These are phyloP conservation scores for Sclerotinia minor DNA, from an alignment of 2,329 filamentous ascomycete species.

Conservation along the genomic window DNA sequence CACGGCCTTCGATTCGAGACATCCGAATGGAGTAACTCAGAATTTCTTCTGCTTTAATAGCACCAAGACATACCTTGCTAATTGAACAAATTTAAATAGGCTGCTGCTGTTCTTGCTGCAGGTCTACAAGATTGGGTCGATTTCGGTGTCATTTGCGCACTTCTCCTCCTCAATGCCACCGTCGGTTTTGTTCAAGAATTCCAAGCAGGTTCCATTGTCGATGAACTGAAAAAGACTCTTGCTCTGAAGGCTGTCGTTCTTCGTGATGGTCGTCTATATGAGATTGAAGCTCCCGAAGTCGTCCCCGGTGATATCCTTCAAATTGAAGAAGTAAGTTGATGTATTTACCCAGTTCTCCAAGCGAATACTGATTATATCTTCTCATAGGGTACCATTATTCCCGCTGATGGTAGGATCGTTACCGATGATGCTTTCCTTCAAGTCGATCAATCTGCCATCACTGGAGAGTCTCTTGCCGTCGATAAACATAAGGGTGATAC, in stretches of 20 bases:
- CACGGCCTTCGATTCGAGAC: conserved; percentile 9
- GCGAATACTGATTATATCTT: conserved; percentile 27
- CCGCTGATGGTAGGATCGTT: conserved; percentile 83
- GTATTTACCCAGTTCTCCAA: background rate
- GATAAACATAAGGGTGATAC: conserved; percentile 82
- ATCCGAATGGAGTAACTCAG: background rate
- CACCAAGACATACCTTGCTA: conserved; percentile 5
- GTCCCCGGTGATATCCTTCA: conserved; percentile 89
- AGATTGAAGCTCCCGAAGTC: conserved; percentile 79
- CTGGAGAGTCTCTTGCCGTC: conserved; percentile 86
- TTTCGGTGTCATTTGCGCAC: conserved; percentile 85
- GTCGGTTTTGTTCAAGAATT: conserved; percentile 90
- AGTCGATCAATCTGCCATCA: conserved; percentile 89
- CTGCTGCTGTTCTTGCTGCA: conserved; percentile 75
- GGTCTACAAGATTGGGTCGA: conserved; percentile 89
- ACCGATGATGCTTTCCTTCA: conserved; percentile 83
- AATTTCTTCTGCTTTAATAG: background rate
- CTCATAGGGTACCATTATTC: conserved; percentile 75
- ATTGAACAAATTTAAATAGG: conserved; percentile 38
- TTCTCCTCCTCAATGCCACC: conserved; percentile 78
- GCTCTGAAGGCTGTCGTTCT: conserved; percentile 85
- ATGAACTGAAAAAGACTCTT: conserved; percentile 86
- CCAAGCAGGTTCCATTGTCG: conserved; percentile 86
- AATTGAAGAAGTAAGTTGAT: conserved; percentile 66
- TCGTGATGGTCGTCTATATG: conserved; percentile 74